Evolutionary conservation across 2,329 filamentous ascomycete genomes (phyloP), one percentile per base, ranked within the genome.

Genomic region (Aspergillus transmontanensis): DNA sequence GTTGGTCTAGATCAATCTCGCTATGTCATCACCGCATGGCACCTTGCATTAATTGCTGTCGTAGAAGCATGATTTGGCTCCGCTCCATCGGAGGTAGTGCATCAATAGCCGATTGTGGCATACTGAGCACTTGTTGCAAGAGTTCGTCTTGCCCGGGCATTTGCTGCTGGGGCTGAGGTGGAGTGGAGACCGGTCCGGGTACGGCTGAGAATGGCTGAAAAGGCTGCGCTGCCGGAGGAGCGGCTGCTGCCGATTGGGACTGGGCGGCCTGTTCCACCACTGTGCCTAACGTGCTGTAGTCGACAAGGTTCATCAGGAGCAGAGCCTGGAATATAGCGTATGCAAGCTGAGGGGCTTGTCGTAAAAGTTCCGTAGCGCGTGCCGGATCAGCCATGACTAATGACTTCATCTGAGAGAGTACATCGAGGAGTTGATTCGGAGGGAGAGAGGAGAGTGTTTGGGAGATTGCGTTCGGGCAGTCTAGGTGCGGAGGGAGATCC

Each of bases 311-410:
- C 87, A 98, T 95, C 43, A 97, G 87, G 2, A 98, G 87, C 11
- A 98, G 86, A 28, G 94, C 91, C 79, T 98, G 94, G 81, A 98
- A 98, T 68, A 98, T 90, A 62, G 95, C 95, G 73, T 96, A 98
- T 5, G 92, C 89, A 51, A 99, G 88, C 79, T 99, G 95, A 0
- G 95, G 95, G 1, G 94, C 93, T 80, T 94, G 90, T 66, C 90
- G 86, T 48, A 99, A 87, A 46, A 98, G 87, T 73, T 96, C 92
- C 0, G 90, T 93, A 4, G 94, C 94, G 74, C 93, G 91, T 23
- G 86, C 85, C 2, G 94, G 93, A 71, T 98, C 93, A 28, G 85
- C 87, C 57, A 88, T 87, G n/a, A 92, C 92, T 14, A 98, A 84
- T 3, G 89, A 87, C 80, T 98, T 98, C 92, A 98, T 96, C 77